A percentile compares a stretch with the other conserved stretches of the same genome.
These are phyloP conservation scores for Avena atlantica DNA, from an alignment of 176 grass and related monocot genomes.

Conservation along the genomic window DNA sequence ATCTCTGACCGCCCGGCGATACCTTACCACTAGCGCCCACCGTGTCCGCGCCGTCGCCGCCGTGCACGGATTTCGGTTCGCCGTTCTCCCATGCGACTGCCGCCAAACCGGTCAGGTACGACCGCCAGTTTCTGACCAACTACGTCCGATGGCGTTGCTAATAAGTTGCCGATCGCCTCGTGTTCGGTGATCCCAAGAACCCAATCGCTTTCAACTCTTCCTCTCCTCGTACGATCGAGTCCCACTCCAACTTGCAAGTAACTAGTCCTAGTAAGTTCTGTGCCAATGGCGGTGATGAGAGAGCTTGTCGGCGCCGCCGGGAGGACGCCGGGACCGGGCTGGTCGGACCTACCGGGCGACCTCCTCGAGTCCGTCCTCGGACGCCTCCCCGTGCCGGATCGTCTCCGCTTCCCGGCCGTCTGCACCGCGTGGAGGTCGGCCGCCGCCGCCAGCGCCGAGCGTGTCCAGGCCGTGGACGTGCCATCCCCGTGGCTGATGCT, in stretches of 20 bases:
- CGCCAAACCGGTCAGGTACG: neutral
- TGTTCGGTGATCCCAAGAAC: neutral
- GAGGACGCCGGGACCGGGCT: neutral
- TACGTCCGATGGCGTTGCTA: neutral
- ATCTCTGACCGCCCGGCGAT: neutral
- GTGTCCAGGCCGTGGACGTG: neutral
- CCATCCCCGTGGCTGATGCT: conserved; percentile 69
- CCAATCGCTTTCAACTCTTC: neutral
- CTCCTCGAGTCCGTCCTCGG: conserved; percentile 45
- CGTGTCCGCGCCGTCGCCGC: neutral
- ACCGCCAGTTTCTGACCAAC: conserved; percentile 23
- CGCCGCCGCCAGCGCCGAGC: neutral
- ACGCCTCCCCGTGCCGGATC: conserved; percentile 48
- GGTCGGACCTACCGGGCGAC: conserved; percentile 42
- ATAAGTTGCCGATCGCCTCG: neutral
- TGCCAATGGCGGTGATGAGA: conserved; percentile 24
- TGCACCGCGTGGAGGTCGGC: conserved; percentile 52
- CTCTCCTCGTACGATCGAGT: neutral
- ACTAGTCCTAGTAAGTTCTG: neutral
- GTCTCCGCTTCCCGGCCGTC: conserved; percentile 53
- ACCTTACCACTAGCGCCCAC: conserved; percentile 17
- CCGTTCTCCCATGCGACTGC: neutral
- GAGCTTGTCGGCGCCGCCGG: neutral
- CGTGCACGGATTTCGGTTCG: neutral
- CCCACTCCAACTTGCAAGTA: neutral